Percentiles rank a stretch among this genome's conserved stretches.
Evolutionary conservation across 176 grass and related monocot species (phyloP).

Genomic region (Cocos nucifera): DNA sequence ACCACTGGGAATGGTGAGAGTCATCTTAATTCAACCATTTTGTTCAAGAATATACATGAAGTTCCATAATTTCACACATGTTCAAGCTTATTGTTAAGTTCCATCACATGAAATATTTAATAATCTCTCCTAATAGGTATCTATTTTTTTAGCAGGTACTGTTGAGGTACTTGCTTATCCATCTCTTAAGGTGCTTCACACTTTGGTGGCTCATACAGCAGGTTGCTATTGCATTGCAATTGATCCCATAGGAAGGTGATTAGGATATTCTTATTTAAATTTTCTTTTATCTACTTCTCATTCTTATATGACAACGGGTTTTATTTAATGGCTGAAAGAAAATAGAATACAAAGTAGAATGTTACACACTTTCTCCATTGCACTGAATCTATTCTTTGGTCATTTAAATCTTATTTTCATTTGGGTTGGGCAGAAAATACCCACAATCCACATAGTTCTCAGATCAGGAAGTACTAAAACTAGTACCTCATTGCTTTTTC

Average conservation of each 20-base stretch:
- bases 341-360: too few species aligned
- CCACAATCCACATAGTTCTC: too few species aligned
- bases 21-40: conserved; percentile 10
- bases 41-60: not conserved
- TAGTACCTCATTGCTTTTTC: too few species aligned
- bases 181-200: conserved; percentile 51
- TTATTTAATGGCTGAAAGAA: too few species aligned
- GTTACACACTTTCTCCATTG: too few species aligned
- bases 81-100: too few species aligned
- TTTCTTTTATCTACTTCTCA: not conserved
- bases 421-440: too few species aligned
- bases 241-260: conserved; percentile 90
- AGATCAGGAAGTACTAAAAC: too few species aligned
- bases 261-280: not conserved
- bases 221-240: conserved; percentile 98
- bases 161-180: conserved; percentile 82
- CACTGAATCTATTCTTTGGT: too few species aligned
- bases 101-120: too few species aligned
- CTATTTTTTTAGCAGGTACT: conserved; percentile 46
- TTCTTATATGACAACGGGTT: not conserved
- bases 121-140: not conserved
- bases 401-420: too few species aligned
- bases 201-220: conserved; percentile 91
- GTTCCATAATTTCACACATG: too few species aligned
- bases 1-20: conserved; percentile 87